phyloP scores from a whole-genome alignment of 768 basidiomycete genomes.

The Solioccasus polychromus region DNA sequence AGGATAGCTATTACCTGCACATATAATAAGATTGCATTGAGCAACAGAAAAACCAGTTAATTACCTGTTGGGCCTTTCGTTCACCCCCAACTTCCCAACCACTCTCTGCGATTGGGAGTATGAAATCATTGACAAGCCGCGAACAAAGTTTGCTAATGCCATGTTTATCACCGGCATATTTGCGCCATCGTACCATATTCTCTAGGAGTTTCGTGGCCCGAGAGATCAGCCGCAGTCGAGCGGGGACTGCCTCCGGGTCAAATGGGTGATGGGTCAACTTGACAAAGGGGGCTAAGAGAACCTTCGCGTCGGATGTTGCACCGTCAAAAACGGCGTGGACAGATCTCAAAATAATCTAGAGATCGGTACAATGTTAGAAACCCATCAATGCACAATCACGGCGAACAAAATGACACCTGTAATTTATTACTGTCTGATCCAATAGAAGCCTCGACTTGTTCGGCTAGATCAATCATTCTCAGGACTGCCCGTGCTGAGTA shows the following conservation, averaged over 20 bases:
- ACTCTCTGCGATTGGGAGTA: slow-evolving; percentile 64
- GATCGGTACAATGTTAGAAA: slow-evolving; percentile 10
- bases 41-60: slow-evolving; percentile 11
- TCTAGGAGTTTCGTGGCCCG: slow-evolving; percentile 68
- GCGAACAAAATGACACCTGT: slow-evolving; percentile 42
- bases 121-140: slow-evolving; percentile 54
- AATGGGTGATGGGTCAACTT: slow-evolving; percentile 49
- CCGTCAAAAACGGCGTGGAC: slow-evolving; percentile 50
- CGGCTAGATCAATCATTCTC: slow-evolving; percentile 67
- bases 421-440: slow-evolving; percentile 61
- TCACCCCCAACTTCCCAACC: slow-evolving; percentile 91
- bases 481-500: slow-evolving; percentile 67
- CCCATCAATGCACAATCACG: not conserved
- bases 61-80: slow-evolving; percentile 58
- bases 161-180: slow-evolving; percentile 60
- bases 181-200: slow-evolving; percentile 76
- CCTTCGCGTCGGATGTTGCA: slow-evolving; percentile 51
- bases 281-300: slow-evolving; percentile 49
- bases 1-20: slow-evolving; percentile 22
- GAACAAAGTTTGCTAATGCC: slow-evolving; percentile 53
- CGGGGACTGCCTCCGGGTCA: slow-evolving; percentile 71
- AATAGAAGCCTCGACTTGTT: slow-evolving; percentile 77
- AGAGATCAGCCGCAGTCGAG: slow-evolving; percentile 66
- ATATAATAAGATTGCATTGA: slow-evolving; percentile 5
- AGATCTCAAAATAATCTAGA: slow-evolving; percentile 57